Evolutionary conservation across 2,329 filamentous ascomycete genomes (phyloP).

Genomic region (Setomelanomma holmii): DNA sequence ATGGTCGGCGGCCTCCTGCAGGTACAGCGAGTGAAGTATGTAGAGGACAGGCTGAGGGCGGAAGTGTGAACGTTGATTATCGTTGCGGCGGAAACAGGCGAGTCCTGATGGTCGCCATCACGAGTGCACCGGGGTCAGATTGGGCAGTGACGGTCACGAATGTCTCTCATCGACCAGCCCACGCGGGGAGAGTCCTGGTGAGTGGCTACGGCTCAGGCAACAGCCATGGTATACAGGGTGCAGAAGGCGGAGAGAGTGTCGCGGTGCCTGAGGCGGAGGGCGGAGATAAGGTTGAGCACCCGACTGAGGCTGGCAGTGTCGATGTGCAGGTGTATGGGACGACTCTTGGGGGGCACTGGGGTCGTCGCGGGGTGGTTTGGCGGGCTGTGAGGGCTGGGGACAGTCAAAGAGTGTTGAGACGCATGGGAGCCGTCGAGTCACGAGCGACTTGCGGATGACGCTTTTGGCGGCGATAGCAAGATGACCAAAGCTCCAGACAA

Average conservation of each 20-base stretch:
- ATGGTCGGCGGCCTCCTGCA: constrained; percentile 59
- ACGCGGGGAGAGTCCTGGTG: constrained; percentile 28
- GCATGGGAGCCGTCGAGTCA: constrained; percentile 32
- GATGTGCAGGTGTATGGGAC: constrained; percentile 13
- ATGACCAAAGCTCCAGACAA: constrained; percentile 28
- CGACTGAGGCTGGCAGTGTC: constrained; percentile 19
- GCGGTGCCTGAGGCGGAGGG: constrained; percentile 20
- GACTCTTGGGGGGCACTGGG: constrained; percentile 2
- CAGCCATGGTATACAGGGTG: constrained; percentile 40
- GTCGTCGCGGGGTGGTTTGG: constrained; percentile 1
- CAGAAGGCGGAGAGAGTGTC: constrained; percentile 4
- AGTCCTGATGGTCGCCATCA: constrained; percentile 48
- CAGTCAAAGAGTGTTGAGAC: constrained; percentile 32
- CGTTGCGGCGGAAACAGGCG: constrained; percentile 42
- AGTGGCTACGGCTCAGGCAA: constrained; percentile 41
- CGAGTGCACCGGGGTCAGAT: constrained; percentile 41
- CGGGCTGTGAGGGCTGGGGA: constrained; percentile 12
- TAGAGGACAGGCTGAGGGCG: constrained; percentile 14
- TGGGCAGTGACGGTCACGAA: constrained; percentile 30
- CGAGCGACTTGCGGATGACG: constrained; percentile 46
- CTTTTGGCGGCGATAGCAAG: constrained; percentile 36
- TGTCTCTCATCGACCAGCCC: constrained; percentile 38
- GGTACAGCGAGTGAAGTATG: constrained; percentile 19
- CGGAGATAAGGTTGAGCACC: constrained; percentile 46
- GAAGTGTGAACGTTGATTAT: constrained; percentile 29